Evolutionary conservation across 2,329 filamentous ascomycete genomes (phyloP).

Genomic region (Ophiostoma pallidulum): DNA sequence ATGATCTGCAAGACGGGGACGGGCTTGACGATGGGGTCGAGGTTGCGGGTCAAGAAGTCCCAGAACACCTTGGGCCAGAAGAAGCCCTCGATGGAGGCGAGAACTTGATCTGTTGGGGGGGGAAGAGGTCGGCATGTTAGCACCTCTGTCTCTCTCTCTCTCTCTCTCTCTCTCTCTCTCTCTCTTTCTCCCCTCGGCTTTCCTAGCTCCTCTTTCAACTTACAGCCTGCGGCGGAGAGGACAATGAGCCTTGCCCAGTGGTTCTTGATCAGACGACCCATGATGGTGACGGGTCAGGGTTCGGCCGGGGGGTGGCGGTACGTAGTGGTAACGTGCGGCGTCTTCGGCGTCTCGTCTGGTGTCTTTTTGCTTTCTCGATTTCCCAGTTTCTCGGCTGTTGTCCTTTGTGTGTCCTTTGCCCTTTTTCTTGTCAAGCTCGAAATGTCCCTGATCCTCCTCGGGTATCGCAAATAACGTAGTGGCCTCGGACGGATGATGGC

Average conservation of each 20-base stretch:
- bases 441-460: too few relatives aligned
- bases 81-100: slow-evolving; percentile 73
- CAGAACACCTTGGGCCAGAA: slow-evolving; percentile 99
- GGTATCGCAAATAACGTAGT: too few relatives aligned
- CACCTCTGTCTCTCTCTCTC: too few relatives aligned
- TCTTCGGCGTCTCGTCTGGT: neutral
- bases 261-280: slow-evolving; percentile 99
- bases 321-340: neutral
- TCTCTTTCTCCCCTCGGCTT: too few relatives aligned
- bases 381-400: neutral
- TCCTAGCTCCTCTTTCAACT: too few relatives aligned
- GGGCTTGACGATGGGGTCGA: slow-evolving; percentile 78
- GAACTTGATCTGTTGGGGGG: slow-evolving; percentile 75
- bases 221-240: slow-evolving; percentile 73
- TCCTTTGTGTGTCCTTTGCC: too few relatives aligned
- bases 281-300: slow-evolving; percentile 34
- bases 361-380: neutral
- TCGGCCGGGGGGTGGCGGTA: neutral
- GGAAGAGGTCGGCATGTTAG: too few relatives aligned
- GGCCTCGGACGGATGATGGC: too few relatives aligned
- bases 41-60: slow-evolving; percentile 87
- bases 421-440: too few relatives aligned
- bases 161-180: too few relatives aligned
- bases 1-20: slow-evolving; percentile 82
- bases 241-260: slow-evolving; percentile 95